Evolutionary conservation across 768 basidiomycete species (phyloP), one percentile per base, ranked within the genome.

Genomic region (Suillus brevipes): DNA sequence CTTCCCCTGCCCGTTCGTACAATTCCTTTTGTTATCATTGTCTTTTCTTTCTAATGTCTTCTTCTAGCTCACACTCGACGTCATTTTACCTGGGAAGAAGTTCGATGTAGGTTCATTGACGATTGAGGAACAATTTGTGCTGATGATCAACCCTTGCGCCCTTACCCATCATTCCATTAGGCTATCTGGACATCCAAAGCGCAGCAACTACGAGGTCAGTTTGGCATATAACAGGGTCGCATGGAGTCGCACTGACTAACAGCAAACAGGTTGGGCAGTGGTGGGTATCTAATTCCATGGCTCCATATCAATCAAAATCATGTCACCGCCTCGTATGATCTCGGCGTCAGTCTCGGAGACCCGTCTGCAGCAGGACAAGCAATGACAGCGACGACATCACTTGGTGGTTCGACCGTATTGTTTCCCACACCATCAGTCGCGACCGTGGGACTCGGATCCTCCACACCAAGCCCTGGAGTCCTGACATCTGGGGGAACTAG

Each of bases 261-360:
- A 31, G 16, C 20, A 5, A 38, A 50, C 60, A 81, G 77, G 52
- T 77, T 86, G 13, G 87, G 83, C 5, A 68, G 76, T 16, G 81
- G 82, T 23, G 87, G 88, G 20, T 91, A 91, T 69, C 77, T 79
- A 64, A 73, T 90, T 52, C 89, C 89, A 12, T 90, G 87, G 88
- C 74, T 90, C 66, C 82, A 89, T 60, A 78, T 90, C 59, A 73
- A 78, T 40, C 87, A 89, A 72, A 75, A 73, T 43, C 68, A 72
- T 53, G 87, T 89, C 8, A 82, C 86, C 16, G 85, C 87, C 37
- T 66, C 71, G 12, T 90, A 89, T 66, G 61, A 69, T 31, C 23
- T 67, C 31, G 67, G 64, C 37, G 18, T 49, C 10, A 74, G 69
- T 28, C 53, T 68, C 2, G 63, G 12, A 18, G 74, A 75, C 64